Percentiles rank a stretch among this genome's conserved stretches.
Conservation (phyloP, 2,329 filamentous ascomycete species). For the Fusarium aywerte region DNA sequence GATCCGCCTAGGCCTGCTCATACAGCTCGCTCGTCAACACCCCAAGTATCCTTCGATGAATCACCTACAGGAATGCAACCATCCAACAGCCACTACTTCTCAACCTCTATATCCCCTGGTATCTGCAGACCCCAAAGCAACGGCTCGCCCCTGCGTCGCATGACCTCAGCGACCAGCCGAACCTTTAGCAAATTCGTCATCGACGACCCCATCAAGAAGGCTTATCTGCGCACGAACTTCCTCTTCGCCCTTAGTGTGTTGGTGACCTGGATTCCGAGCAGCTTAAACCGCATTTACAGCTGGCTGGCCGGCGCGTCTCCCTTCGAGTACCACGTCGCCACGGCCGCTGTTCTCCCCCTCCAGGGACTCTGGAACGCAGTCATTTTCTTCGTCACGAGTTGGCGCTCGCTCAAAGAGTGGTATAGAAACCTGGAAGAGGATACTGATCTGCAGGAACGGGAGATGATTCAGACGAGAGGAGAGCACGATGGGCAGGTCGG, state of each 20-base stretch:
- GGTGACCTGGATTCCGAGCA: slow-evolving; percentile 73
- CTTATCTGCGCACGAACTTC: slow-evolving; percentile 69
- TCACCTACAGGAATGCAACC: slow-evolving; percentile 28
- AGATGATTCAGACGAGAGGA: slow-evolving; percentile 28
- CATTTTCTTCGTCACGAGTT: slow-evolving; percentile 78
- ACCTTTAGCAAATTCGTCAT: slow-evolving; percentile 52
- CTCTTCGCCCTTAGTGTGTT: slow-evolving; percentile 70
- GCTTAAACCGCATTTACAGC: slow-evolving; percentile 78
- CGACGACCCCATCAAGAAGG: slow-evolving; percentile 67
- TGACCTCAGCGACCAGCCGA: slow-evolving; percentile 44
- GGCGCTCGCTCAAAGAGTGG: slow-evolving; percentile 45
- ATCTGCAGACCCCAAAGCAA: background rate
- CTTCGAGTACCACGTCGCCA: slow-evolving; percentile 75
- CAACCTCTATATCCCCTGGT: slow-evolving; percentile 48
- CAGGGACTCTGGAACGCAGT: slow-evolving; percentile 85
- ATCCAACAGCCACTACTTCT: slow-evolving; percentile 49
- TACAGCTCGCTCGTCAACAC: slow-evolving; percentile 14
- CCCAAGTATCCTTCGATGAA: slow-evolving; percentile 43
- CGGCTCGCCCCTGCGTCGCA: slow-evolving; percentile 30
- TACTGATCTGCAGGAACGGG: slow-evolving; percentile 5
- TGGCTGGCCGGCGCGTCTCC: slow-evolving; percentile 64
- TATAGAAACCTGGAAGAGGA: background rate
- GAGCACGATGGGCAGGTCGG: slow-evolving; percentile 15
- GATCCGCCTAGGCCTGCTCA: slow-evolving; percentile 42
- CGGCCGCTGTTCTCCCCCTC: slow-evolving; percentile 77